Evolutionary conservation across 495 filamentous ascomycete genomes (phyloP).

Genomic region (Niebla homalea): DNA sequence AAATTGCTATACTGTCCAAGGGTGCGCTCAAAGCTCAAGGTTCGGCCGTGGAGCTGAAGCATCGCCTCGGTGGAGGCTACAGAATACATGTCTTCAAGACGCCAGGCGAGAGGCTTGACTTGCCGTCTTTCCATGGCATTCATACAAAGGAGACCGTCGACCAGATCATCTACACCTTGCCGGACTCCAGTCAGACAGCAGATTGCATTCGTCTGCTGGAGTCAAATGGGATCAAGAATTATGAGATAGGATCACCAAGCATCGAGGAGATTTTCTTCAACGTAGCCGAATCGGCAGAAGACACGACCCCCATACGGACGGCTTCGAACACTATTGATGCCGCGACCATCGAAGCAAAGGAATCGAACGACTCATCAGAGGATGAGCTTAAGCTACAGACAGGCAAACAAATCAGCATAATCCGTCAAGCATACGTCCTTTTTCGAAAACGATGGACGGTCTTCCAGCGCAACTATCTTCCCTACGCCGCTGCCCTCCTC

Average conservation of each 20-base stretch:
- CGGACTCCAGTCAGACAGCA: constrained; percentile 47
- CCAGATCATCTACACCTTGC: constrained; percentile 54
- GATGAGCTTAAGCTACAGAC: constrained; percentile 45
- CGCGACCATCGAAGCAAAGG: constrained; percentile 8
- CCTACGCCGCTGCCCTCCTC: constrained; percentile 54
- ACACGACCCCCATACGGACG: constrained; percentile 19
- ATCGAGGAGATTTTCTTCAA: constrained; percentile 83
- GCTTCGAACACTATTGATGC: background rate
- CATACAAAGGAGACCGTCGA: constrained; percentile 47
- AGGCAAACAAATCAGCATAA: constrained; percentile 49
- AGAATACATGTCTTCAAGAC: constrained; percentile 53
- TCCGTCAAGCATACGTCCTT: constrained; percentile 54
- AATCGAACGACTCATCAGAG: constrained; percentile 2
- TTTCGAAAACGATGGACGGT: constrained; percentile 69
- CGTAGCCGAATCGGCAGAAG: constrained; percentile 54
- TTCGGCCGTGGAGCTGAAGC: constrained; percentile 65
- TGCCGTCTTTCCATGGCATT: constrained; percentile 42
- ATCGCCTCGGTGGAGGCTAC: constrained; percentile 59
- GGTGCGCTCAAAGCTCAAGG: constrained; percentile 57
- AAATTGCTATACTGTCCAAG: constrained; percentile 66
- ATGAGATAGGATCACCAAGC: constrained; percentile 68
- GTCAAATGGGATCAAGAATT: constrained; percentile 45
- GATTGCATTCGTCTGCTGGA: constrained; percentile 56
- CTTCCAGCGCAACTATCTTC: constrained; percentile 60
- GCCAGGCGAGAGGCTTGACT: constrained; percentile 23